A percentile compares a stretch with the other conserved stretches of the same genome.
Conservation (phyloP, 2,329 filamentous ascomycete genomes). For the Claviceps paspali region DNA sequence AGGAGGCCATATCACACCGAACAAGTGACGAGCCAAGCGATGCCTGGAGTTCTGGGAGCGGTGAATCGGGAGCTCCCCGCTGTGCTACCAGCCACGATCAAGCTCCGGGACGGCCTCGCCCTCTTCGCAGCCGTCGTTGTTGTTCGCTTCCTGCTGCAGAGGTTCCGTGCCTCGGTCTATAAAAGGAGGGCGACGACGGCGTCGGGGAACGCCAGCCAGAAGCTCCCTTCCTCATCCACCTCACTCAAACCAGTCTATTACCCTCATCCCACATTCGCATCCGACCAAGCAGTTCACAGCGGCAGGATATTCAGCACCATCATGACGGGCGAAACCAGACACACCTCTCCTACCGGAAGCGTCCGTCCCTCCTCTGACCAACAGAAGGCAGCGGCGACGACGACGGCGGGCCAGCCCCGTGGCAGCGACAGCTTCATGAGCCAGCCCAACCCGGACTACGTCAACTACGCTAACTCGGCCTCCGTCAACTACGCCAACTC, state of each 20-base stretch:
- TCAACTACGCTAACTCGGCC: slow-evolving; percentile 19
- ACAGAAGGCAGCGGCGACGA: background rate
- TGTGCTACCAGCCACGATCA: slow-evolving; percentile 15
- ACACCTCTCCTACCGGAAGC: too few relatives aligned
- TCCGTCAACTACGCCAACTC: slow-evolving; percentile 17
- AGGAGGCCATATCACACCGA: too few relatives aligned
- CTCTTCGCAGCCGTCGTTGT: slow-evolving; percentile 21
- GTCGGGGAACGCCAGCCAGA: too few relatives aligned
- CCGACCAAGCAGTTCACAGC: slow-evolving; percentile 13
- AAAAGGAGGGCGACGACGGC: too few relatives aligned
- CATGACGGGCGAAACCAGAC: slow-evolving; percentile 2
- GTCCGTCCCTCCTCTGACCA: too few relatives aligned
- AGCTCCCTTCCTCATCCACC: background rate
- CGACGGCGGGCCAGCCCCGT: slow-evolving; percentile 18
- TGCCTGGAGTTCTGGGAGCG: too few relatives aligned
- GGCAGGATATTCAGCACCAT: slow-evolving; percentile 1
- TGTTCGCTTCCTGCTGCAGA: slow-evolving; percentile 16
- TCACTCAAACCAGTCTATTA: slow-evolving; percentile 5
- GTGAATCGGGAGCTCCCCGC: too few relatives aligned
- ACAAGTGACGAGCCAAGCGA: too few relatives aligned
- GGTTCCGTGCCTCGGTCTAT: too few relatives aligned
- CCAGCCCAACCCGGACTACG: slow-evolving; percentile 35
- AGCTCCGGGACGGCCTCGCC: slow-evolving; percentile 15
- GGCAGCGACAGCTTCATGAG: slow-evolving; percentile 25
- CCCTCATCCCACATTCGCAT: slow-evolving; percentile 11